Percentiles rank a stretch among this genome's conserved stretches.
Evolutionary conservation across 2,329 filamentous ascomycete genomes (phyloP).

Genomic region (Colletotrichum sp.): DNA sequence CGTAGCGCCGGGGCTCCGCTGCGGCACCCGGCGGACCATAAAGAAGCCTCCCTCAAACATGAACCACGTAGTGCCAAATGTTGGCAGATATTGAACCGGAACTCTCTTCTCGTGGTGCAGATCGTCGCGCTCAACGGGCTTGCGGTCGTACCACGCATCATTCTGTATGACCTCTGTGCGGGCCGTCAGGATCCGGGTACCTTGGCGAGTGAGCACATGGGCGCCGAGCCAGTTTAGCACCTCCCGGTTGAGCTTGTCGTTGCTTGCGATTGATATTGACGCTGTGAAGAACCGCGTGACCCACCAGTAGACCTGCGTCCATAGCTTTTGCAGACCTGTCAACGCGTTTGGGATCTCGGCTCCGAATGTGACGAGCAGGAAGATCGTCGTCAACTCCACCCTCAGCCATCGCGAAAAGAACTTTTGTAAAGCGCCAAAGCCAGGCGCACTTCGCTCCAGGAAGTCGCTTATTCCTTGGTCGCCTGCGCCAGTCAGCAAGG

Average conservation of each 20-base stretch:
- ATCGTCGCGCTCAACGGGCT: conserved; percentile 32
- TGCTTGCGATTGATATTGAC: conserved; percentile 39
- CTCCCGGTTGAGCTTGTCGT: conserved; percentile 40
- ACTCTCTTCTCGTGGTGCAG: conserved; percentile 35
- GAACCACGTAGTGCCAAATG: conserved; percentile 42
- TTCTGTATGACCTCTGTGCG: conserved; percentile 34
- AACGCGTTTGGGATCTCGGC: conserved; percentile 36
- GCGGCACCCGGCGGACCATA: conserved; percentile 37
- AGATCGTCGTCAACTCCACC: conserved; percentile 36
- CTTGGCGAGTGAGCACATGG: conserved; percentile 33
- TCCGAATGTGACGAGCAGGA: conserved; percentile 36
- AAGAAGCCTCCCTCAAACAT: conserved; percentile 36
- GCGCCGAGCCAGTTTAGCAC: conserved; percentile 42
- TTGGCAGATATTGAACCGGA: conserved; percentile 41
- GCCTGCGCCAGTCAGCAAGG: not conserved
- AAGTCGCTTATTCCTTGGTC: conserved; percentile 1
- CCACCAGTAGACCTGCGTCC: conserved; percentile 38
- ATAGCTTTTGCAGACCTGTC: conserved; percentile 30
- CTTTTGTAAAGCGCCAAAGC: conserved; percentile 29
- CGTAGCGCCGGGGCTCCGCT: not conserved
- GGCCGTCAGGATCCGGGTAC: conserved; percentile 38
- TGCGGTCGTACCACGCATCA: conserved; percentile 34
- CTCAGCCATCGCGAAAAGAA: conserved; percentile 39
- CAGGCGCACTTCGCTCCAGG: conserved; percentile 1
- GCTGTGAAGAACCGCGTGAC: conserved; percentile 40